Evolutionary conservation across 192 early-diverging fungal genomes (phyloP).

Genomic region (Dispira parvispora): DNA sequence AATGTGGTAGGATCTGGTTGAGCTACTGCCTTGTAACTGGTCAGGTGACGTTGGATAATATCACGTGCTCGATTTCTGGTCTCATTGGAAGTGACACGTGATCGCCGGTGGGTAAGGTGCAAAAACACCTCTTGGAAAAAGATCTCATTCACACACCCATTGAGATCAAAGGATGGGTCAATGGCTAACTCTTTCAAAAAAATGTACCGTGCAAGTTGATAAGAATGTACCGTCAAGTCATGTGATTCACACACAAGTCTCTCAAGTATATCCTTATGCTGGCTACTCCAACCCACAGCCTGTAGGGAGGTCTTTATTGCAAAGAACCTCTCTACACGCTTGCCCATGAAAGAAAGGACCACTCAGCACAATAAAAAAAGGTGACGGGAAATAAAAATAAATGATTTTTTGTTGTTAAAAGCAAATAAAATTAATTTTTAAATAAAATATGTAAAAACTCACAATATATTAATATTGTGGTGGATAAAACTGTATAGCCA

Average conservation of each 20-base stretch:
- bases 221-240: slow-evolving; percentile 4
- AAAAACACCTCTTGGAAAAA: slow-evolving; percentile 5
- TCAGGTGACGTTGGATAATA: not conserved
- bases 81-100: not conserved
- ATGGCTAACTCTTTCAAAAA: not conserved
- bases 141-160: not conserved
- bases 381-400: not conserved
- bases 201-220: slow-evolving; percentile 8
- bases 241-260: not conserved
- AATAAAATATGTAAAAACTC: no score
- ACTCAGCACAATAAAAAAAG: not conserved
- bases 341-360: no score
- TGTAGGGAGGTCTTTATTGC: no score
- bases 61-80: not conserved
- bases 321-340: no score
- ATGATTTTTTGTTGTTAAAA: no score
- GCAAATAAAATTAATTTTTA: no score
- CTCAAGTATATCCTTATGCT: not conserved
- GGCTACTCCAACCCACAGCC: no score
- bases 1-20: not conserved
- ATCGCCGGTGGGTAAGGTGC: not conserved
- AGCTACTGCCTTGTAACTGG: not conserved
- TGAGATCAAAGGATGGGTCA: not conserved
- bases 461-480: no score
- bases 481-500: no score